A percentile compares a stretch with the other conserved stretches of the same genome.
Conservation (phyloP, 1,284 basidiomycete species). For the Rhodotorula sp. region DNA sequence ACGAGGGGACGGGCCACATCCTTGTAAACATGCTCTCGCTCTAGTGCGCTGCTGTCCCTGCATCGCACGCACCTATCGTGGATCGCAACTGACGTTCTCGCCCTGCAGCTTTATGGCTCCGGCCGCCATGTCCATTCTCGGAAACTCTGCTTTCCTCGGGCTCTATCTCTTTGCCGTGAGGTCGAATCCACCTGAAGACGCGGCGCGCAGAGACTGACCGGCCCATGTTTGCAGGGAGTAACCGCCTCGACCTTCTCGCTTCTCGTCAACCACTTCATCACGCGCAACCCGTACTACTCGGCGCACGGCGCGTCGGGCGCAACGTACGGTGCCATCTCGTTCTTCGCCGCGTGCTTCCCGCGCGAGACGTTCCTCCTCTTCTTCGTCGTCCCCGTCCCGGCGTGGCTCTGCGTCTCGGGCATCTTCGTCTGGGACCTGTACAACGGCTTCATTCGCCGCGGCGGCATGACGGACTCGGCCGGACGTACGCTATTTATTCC, state of each 20-base stretch:
- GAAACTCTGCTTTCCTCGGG: slow-evolving; percentile 32
- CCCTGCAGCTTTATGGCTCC: slow-evolving; percentile 27
- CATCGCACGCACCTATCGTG: no score
- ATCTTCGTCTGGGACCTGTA: slow-evolving; percentile 38
- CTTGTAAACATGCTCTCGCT: slow-evolving; percentile 31
- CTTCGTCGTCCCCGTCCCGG: slow-evolving; percentile 39
- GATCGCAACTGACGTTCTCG: neutral
- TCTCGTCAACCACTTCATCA: slow-evolving; percentile 14
- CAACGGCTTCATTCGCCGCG: slow-evolving; percentile 11
- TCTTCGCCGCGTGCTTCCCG: slow-evolving; percentile 33
- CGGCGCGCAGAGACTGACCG: neutral
- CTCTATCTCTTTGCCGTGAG: slow-evolving; percentile 37
- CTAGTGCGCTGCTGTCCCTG: slow-evolving; percentile 3
- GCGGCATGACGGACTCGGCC: slow-evolving; percentile 33
- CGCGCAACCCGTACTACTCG: neutral
- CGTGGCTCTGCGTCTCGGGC: slow-evolving; percentile 35
- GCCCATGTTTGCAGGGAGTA: neutral
- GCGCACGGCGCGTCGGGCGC: slow-evolving; percentile 33
- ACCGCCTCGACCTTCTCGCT: slow-evolving; percentile 3
- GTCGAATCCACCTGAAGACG: neutral
- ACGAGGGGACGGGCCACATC: slow-evolving; percentile 32
- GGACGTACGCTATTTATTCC: slow-evolving; percentile 25
- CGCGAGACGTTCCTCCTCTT: slow-evolving; percentile 35
- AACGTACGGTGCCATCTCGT: slow-evolving; percentile 26
- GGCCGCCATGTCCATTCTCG: slow-evolving; percentile 29